A percentile compares a stretch with the other conserved stretches of the same genome.
These are phyloP conservation scores for Hydnomerulius pinastri DNA, from an alignment of 768 basidiomycete species.

Conservation along the genomic window DNA sequence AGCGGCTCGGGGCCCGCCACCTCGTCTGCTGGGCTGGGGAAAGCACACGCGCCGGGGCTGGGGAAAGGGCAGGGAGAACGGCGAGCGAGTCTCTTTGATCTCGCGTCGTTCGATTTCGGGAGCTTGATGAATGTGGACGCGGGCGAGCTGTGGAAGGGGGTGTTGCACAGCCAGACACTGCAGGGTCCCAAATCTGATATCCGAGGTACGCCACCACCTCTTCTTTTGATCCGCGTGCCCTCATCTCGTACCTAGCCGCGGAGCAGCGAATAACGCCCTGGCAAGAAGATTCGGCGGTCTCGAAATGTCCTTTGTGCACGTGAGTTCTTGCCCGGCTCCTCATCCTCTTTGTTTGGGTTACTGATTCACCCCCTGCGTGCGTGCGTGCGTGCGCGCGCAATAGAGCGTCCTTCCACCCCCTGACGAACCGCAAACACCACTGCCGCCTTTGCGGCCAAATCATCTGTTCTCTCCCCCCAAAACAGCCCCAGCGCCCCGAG, in stretches of 20 bases:
- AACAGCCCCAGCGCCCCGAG: constrained; percentile 62
- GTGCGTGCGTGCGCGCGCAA: too few relatives aligned
- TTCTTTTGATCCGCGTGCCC: not conserved
- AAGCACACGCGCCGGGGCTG: too few relatives aligned
- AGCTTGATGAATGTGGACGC: constrained; percentile 63
- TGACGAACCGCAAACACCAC: constrained; percentile 95
- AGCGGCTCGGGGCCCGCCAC: too few relatives aligned
- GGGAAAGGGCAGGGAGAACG: too few relatives aligned
- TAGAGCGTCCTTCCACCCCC: constrained; percentile 77
- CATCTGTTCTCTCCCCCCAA: constrained; percentile 85
- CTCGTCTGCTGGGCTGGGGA: too few relatives aligned
- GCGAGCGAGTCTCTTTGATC: constrained; percentile 76
- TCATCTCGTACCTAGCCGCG: constrained; percentile 46
- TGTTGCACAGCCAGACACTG: constrained; percentile 45
- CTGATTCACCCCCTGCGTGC: too few relatives aligned
- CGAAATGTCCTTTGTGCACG: constrained; percentile 86
- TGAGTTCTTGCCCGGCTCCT: constrained; percentile 36
- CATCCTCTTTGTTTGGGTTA: not conserved
- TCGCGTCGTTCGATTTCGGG: constrained; percentile 60
- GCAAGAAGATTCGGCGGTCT: constrained; percentile 79
- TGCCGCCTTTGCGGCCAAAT: constrained; percentile 93
- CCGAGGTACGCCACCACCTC: constrained; percentile 50
- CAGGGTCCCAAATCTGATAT: constrained; percentile 60
- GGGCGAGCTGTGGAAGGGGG: constrained; percentile 69
- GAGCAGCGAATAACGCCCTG: constrained; percentile 96